A percentile compares a stretch with the other conserved stretches of the same genome.
Conservation (phyloP, 2,329 filamentous ascomycete species). For the Xylariales sp. region DNA sequence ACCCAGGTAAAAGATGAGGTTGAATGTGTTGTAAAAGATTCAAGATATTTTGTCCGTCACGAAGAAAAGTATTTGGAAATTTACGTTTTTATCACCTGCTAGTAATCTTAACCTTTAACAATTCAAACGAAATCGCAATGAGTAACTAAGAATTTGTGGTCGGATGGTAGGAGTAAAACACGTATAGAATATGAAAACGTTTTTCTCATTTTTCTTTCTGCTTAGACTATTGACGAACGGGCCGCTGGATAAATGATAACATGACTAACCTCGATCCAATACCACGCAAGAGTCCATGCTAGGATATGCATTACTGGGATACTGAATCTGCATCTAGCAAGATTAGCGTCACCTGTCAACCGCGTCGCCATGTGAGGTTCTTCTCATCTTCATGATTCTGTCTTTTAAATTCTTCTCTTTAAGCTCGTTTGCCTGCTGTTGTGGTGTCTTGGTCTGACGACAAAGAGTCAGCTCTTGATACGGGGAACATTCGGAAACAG, state of each 20-base stretch:
- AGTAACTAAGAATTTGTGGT: not conserved
- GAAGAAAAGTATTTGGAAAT: not conserved
- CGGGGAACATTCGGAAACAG: constrained; percentile 41
- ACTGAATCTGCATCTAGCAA: constrained; percentile 51
- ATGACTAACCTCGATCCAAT: constrained; percentile 44
- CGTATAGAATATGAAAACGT: not conserved
- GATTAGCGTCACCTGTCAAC: constrained; percentile 60
- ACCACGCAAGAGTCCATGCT: constrained; percentile 29
- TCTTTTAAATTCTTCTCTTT: constrained; percentile 64
- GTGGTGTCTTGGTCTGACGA: constrained; percentile 52
- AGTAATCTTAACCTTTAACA: not conserved
- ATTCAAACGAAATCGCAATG: constrained; percentile 2
- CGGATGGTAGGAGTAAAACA: not conserved
- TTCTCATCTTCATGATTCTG: constrained; percentile 67
- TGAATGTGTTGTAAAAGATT: too few relatives aligned
- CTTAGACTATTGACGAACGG: constrained; percentile 19
- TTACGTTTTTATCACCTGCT: not conserved
- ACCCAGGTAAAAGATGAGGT: too few relatives aligned
- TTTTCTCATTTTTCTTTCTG: constrained; percentile 6
- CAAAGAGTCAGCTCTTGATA: constrained; percentile 52
- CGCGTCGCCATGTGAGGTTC: constrained; percentile 56
- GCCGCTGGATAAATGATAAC: constrained; percentile 26
- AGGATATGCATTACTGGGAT: constrained; percentile 31
- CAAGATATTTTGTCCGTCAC: too few relatives aligned
- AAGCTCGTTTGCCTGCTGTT: constrained; percentile 58